Percentiles rank a stretch among this genome's conserved stretches.
These are phyloP conservation scores for Trichoderma sp. DNA, from an alignment of 2,329 filamentous ascomycete genomes.

Conservation along the genomic window DNA sequence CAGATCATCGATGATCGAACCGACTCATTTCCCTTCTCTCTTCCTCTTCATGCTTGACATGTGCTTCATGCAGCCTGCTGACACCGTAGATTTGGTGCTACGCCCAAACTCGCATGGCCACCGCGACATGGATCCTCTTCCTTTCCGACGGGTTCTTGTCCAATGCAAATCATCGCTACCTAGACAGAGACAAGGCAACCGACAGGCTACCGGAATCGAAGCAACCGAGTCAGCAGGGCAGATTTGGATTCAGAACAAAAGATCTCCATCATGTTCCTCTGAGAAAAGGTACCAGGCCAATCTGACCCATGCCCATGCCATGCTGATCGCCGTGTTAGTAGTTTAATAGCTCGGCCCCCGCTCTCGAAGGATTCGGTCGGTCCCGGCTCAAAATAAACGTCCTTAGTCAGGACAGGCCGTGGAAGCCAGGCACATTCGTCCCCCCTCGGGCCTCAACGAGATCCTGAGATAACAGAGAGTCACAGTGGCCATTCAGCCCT, in stretches of 20 bases:
- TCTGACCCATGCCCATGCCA: background rate
- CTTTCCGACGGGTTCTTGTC: background rate
- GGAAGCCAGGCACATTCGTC: background rate
- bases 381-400: background rate
- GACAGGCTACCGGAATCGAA: background rate
- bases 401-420: background rate
- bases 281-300: background rate
- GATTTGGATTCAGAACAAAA: background rate
- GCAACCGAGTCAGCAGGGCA: background rate
- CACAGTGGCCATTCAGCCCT: conserved; percentile 1
- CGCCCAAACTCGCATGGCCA: background rate
- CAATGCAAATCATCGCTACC: background rate
- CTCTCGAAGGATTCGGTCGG: background rate
- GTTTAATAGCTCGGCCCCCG: background rate
- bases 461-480: background rate
- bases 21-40: background rate
- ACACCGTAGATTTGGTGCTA: background rate
- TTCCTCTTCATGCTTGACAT: background rate
- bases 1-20: background rate
- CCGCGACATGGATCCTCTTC: background rate
- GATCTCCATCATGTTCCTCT: background rate
- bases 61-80: background rate
- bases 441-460: background rate
- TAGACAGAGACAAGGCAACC: background rate
- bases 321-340: background rate